A percentile compares a stretch with the other conserved stretches of the same genome.
These are phyloP conservation scores for Aureobasidium uvarum DNA, from an alignment of 2,329 filamentous ascomycete genomes.

Conservation along the genomic window DNA sequence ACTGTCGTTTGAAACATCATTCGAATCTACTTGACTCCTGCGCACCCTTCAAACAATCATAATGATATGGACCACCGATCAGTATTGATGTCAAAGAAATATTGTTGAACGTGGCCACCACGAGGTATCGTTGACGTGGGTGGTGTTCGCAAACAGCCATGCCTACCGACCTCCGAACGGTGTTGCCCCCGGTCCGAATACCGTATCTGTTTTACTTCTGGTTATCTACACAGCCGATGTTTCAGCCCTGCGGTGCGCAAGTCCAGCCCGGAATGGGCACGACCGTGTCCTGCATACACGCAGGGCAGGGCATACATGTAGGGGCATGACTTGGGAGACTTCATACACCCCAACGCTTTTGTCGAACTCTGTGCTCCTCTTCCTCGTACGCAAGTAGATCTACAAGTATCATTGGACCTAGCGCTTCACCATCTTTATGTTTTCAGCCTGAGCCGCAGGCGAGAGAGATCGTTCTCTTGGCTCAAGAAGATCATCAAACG, in stretches of 20 bases:
- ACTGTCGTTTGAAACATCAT: background rate
- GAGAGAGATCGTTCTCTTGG: background rate
- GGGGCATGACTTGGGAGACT: constrained; percentile 9
- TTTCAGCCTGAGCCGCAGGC: background rate
- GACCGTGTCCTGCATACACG: background rate
- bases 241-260: background rate
- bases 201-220: background rate
- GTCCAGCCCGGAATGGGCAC: constrained; percentile 3
- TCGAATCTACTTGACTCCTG: background rate
- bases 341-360: background rate
- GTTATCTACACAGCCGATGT: background rate
- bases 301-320: background rate
- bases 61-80: background rate
- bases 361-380: constrained; percentile 9
- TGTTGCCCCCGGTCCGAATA: background rate
- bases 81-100: background rate
- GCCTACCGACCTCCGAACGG: background rate
- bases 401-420: constrained; percentile 10
- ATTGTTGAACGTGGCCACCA: background rate
- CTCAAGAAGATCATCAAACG: constrained; percentile 5
- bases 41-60: background rate
- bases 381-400: constrained; percentile 12
- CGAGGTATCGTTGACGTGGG: background rate
- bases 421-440: constrained; percentile 2
- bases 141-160: background rate